phyloP scores from a whole-genome alignment of 306 rosid genomes.

The Vigna reflexopilosa region DNA sequence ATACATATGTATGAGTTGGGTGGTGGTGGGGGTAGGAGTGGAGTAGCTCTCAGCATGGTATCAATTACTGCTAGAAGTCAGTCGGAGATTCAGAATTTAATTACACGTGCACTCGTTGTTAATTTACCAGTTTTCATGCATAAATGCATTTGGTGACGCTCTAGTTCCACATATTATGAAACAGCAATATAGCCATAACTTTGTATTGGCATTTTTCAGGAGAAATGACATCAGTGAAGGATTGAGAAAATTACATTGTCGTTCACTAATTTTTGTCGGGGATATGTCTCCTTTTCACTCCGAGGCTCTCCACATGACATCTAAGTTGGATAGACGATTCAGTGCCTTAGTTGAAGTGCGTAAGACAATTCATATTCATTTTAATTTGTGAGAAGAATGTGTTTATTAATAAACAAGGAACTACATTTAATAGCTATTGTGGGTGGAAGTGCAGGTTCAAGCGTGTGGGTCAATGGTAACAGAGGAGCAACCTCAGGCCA shows the following conservation, averaged over 20 bases:
- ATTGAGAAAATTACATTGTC: conserved; percentile 78
- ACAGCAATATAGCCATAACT: conserved; percentile 31
- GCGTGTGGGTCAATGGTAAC: conserved; percentile 95
- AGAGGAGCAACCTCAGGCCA: conserved; percentile 95
- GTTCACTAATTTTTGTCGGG: conserved; percentile 85
- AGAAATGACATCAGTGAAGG: conserved; percentile 75
- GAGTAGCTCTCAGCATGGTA: neutral
- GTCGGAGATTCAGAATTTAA: neutral
- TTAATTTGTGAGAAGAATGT: conserved; percentile 2
- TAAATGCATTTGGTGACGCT: conserved; percentile 27
- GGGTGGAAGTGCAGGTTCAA: conserved; percentile 70
- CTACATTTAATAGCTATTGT: conserved; percentile 26
- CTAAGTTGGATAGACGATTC: conserved; percentile 79
- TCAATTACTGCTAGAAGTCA: neutral
- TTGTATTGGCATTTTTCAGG: conserved; percentile 53
- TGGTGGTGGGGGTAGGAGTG: neutral
- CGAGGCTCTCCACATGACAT: conserved; percentile 79
- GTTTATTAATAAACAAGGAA: conserved; percentile 3
- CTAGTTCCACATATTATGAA: conserved; percentile 5
- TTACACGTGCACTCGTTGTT: neutral
- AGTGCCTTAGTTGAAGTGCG: conserved; percentile 90
- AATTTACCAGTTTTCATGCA: conserved; percentile 10
- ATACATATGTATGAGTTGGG: neutral
- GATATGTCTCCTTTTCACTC: conserved; percentile 79
- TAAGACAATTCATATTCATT: neutral